phyloP scores from a whole-genome alignment of 352 stramenopile genomes.

The Globisporangium middletonii region DNA sequence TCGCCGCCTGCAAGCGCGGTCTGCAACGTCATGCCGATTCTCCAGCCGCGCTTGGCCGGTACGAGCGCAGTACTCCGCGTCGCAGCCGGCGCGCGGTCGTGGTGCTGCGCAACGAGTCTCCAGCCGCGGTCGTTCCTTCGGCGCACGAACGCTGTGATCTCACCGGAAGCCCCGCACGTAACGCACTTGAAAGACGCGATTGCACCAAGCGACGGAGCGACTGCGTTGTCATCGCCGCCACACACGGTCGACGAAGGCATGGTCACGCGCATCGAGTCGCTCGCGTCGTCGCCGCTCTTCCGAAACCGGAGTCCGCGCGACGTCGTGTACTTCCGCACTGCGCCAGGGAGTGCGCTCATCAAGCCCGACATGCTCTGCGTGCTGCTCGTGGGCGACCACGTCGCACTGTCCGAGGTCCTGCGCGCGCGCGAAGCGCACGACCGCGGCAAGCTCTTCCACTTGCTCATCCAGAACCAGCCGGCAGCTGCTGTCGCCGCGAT shows the following conservation, averaged over 20 bases:
- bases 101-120: no score
- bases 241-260: constrained; percentile 23
- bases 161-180: not conserved
- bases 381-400: constrained; percentile 56
- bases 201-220: not conserved
- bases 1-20: constrained; percentile 32
- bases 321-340: constrained; percentile 63
- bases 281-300: constrained; percentile 45
- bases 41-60: constrained; percentile 31
- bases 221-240: not conserved
- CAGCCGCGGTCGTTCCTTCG: not conserved
- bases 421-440: constrained; percentile 49
- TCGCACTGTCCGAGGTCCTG: constrained; percentile 37
- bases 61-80: not conserved
- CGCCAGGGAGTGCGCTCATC: constrained; percentile 51
- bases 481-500: constrained; percentile 54
- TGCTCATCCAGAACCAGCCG: constrained; percentile 68
- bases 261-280: constrained; percentile 42
- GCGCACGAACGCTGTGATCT: constrained; percentile 4
- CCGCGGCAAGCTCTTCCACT: constrained; percentile 61
- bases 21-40: constrained; percentile 57
- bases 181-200: not conserved
- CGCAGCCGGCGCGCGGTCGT: not conserved
- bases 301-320: constrained; percentile 51
- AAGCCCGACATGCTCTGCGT: constrained; percentile 54